Conservation (phyloP, 371 early-diverging fungal species). For the Zopfochytrium polystomum region DNA sequence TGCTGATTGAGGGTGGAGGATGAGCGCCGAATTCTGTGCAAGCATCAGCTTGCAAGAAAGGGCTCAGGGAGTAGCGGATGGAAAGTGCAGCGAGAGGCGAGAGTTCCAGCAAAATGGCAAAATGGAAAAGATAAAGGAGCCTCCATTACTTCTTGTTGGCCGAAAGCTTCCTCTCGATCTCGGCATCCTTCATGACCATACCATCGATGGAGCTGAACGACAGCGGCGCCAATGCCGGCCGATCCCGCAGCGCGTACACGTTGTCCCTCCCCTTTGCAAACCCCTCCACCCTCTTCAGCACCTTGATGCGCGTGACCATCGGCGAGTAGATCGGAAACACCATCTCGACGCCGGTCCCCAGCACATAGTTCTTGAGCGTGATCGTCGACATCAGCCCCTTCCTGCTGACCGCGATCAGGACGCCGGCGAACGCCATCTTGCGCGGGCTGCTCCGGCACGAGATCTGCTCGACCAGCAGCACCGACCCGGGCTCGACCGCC, state of each 20-base stretch:
- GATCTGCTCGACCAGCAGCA: conserved; percentile 43
- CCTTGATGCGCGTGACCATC: conserved; percentile 42
- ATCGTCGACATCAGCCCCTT: conserved; percentile 43
- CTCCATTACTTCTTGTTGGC: not conserved
- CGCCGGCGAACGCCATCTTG: conserved; percentile 46
- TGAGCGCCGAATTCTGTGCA: no score
- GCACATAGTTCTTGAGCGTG: conserved; percentile 40
- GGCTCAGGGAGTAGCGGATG: no score
- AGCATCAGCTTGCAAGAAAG: no score
- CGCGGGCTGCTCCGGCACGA: conserved; percentile 40
- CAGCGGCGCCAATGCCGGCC: conserved; percentile 27
- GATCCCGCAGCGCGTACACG: conserved; percentile 31
- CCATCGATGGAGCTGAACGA: conserved; percentile 39
- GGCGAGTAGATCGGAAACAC: conserved; percentile 47
- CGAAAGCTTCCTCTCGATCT: conserved; percentile 24
- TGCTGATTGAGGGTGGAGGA: no score
- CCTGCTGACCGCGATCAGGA: conserved; percentile 38
- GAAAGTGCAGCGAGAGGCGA: no score
- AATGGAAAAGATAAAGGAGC: no score
- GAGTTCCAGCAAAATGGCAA: no score
- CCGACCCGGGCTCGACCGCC: conserved; percentile 44
- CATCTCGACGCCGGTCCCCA: conserved; percentile 49
- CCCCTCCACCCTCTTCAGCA: conserved; percentile 37
- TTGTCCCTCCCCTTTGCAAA: conserved; percentile 22
- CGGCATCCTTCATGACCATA: conserved; percentile 38